These are phyloP conservation scores for Blastobotrys serpentis DNA, from an alignment of 1,139 yeast species.

Conservation along the genomic window DNA sequence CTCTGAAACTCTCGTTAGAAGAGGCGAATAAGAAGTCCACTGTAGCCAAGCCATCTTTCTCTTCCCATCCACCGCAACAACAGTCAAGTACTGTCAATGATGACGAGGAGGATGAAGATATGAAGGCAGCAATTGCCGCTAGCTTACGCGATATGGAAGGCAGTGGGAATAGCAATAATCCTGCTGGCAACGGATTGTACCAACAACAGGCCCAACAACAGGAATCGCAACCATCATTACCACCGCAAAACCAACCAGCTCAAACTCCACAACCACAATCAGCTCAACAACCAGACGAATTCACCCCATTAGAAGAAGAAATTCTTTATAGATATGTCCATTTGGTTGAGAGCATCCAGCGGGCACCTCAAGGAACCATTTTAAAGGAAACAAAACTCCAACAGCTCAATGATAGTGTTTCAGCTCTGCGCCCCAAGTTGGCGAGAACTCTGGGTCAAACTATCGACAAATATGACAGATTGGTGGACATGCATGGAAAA, in stretches of 20 bases:
- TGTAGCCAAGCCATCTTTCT: slow-evolving; percentile 17
- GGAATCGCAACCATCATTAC: too few species aligned
- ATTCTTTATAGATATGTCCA: slow-evolving; percentile 69
- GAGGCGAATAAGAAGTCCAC: slow-evolving; percentile 44
- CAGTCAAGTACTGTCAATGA: slow-evolving; percentile 25
- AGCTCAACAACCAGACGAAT: slow-evolving; percentile 34
- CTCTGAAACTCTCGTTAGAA: slow-evolving; percentile 72
- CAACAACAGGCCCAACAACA: too few species aligned
- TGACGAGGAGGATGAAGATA: slow-evolving; percentile 81
- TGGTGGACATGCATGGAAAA: slow-evolving; percentile 78
- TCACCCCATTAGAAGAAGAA: slow-evolving; percentile 63
- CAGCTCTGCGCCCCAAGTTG: slow-evolving; percentile 70
- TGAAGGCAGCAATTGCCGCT: slow-evolving; percentile 95
- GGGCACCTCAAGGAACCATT: slow-evolving; percentile 53
- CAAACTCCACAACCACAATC: slow-evolving; percentile 12
- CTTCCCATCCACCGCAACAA: slow-evolving; percentile 15
- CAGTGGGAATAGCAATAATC: background rate
- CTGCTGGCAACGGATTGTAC: slow-evolving; percentile 11
- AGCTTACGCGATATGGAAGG: slow-evolving; percentile 64
- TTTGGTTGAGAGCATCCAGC: slow-evolving; percentile 54
- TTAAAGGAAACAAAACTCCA: slow-evolving; percentile 61
- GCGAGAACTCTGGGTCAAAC: slow-evolving; percentile 64
- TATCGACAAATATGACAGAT: slow-evolving; percentile 63
- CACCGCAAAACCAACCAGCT: slow-evolving; percentile 18
- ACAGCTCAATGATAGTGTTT: slow-evolving; percentile 62